A percentile compares a stretch with the other conserved stretches of the same genome.
Evolutionary conservation across 2,329 filamentous ascomycete species (phyloP).

Genomic region (Nigrograna mackinnonii): DNA sequence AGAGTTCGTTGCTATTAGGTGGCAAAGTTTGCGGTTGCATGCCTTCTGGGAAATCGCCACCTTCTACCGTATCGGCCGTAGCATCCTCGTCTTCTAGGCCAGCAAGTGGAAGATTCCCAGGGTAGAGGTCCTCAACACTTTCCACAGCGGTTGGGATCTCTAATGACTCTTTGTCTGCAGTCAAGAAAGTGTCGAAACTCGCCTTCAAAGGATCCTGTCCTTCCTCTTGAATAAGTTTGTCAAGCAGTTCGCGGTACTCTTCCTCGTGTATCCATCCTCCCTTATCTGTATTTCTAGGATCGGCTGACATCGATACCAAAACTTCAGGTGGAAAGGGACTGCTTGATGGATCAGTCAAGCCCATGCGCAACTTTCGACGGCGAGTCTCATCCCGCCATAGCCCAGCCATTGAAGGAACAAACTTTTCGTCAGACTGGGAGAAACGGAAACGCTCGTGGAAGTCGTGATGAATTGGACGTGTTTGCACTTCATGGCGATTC

Average conservation of each 20-base stretch:
- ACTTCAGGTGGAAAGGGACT: constrained; percentile 82
- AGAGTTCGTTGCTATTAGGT: not conserved
- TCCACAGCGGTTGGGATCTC: constrained; percentile 76
- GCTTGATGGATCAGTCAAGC: constrained; percentile 64
- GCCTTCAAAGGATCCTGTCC: constrained; percentile 51
- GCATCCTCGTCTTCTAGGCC: constrained; percentile 13
- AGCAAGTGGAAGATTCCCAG: constrained; percentile 57
- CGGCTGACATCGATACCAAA: constrained; percentile 86
- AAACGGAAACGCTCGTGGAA: constrained; percentile 75
- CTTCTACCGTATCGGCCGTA: not conserved
- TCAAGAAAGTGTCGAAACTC: constrained; percentile 70
- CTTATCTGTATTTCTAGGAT: constrained; percentile 70
- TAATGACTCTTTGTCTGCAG: constrained; percentile 55
- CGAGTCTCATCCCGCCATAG: constrained; percentile 90
- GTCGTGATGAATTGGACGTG: constrained; percentile 82
- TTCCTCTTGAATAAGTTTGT: constrained; percentile 67
- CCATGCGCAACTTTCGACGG: constrained; percentile 74
- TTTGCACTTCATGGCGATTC: constrained; percentile 75
- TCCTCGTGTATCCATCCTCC: constrained; percentile 93
- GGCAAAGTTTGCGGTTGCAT: no score
- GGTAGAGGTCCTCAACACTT: constrained; percentile 86
- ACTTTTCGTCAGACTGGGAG: constrained; percentile 69
- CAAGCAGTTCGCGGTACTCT: constrained; percentile 72
- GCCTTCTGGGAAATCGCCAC: not conserved
- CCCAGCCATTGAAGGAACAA: constrained; percentile 92